These are phyloP conservation scores for Heracleum sosnowskyi DNA, from an alignment of 129 eudicot species.

Conservation along the genomic window DNA sequence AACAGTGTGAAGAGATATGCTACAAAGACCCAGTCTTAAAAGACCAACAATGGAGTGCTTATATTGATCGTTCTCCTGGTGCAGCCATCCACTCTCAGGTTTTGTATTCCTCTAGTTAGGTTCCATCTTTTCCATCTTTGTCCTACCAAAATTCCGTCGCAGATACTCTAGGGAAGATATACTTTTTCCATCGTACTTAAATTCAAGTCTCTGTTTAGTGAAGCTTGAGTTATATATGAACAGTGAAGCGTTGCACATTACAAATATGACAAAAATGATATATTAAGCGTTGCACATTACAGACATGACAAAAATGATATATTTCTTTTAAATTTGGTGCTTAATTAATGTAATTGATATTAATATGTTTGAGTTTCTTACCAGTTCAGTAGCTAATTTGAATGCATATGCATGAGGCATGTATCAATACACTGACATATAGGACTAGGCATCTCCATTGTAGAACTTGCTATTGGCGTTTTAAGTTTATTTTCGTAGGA, in stretches of 20 bases:
- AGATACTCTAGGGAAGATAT: not conserved
- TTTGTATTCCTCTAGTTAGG: not conserved
- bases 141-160: constrained; percentile 7
- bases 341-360: not conserved
- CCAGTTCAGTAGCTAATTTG: not conserved
- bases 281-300: not conserved
- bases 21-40: constrained; percentile 82
- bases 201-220: not conserved
- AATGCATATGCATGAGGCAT: not conserved
- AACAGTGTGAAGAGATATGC: constrained; percentile 69
- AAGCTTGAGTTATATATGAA: not conserved
- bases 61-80: constrained; percentile 90
- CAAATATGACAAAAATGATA: not conserved
- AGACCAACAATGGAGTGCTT: constrained; percentile 86
- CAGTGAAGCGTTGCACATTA: not conserved
- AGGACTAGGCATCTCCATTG: not conserved
- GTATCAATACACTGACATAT: not conserved
- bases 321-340: not conserved
- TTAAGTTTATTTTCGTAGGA: not conserved
- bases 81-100: constrained; percentile 74
- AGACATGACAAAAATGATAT: too few relatives aligned
- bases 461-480: not conserved
- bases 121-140: not conserved
- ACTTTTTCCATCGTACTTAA: not conserved
- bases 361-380: not conserved